Evolutionary conservation across 148 eudicot genomes (phyloP).

Genomic region (Linanthus parryae): DNA sequence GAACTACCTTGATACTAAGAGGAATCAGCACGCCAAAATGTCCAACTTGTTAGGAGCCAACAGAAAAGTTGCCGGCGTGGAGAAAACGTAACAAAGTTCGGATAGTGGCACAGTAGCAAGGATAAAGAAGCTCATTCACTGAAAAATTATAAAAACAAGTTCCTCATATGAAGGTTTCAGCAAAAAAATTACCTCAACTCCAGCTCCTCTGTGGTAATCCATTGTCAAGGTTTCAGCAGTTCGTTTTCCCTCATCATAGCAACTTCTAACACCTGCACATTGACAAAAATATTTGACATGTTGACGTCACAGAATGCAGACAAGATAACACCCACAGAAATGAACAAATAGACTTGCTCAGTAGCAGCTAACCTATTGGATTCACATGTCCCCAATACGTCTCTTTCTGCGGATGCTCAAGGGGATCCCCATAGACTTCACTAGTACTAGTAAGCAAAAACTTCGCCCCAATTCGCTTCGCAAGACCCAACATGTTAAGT

Average conservation of each 20-base stretch:
- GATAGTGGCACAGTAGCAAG: no score
- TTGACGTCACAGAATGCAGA: constrained; percentile 1
- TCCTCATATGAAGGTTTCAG: background rate
- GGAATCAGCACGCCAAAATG: no score
- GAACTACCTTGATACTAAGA: no score
- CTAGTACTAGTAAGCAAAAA: constrained; percentile 80
- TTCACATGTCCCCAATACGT: constrained; percentile 91
- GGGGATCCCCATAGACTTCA: constrained; percentile 88
- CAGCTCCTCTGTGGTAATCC: constrained; percentile 89
- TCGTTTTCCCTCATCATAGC: constrained; percentile 84
- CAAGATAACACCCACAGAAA: background rate
- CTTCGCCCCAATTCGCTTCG: constrained; percentile 78
- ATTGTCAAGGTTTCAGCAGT: constrained; percentile 82
- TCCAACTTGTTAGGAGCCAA: no score
- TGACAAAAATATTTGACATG: constrained; percentile 9
- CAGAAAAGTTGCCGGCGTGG: no score
- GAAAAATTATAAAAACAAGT: no score
- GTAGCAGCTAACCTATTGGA: constrained; percentile 51
- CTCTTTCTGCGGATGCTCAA: constrained; percentile 89
- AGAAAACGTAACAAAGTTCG: no score
- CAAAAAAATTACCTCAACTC: constrained; percentile 47
- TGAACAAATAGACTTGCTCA: background rate
- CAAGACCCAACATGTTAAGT: constrained; percentile 78
- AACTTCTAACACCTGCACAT: constrained; percentile 62
- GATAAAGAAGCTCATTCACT: no score